phyloP scores from a whole-genome alignment of 768 basidiomycete genomes.

The Lactarius deliciosus region DNA sequence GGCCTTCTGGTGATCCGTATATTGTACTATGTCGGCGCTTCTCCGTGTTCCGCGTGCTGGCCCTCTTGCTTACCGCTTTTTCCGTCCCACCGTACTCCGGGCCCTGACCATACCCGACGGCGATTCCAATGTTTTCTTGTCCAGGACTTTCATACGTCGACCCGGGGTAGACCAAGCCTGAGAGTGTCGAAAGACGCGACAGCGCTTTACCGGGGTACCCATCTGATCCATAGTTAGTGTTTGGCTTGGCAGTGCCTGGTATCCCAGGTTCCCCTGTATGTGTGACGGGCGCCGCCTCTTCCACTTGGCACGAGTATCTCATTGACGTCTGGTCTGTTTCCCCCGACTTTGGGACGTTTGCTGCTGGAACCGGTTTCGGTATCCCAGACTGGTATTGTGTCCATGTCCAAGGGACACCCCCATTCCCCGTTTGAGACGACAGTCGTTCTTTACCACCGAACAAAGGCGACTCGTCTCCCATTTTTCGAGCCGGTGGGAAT shows the following conservation, averaged over 20 bases:
- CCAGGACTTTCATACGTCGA: slow-evolving; percentile 20
- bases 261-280: slow-evolving; percentile 9
- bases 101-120: slow-evolving; percentile 23
- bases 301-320: slow-evolving; percentile 23
- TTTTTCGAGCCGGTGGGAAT: slow-evolving; percentile 45
- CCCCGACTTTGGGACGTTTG: slow-evolving; percentile 5
- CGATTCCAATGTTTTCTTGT: slow-evolving; percentile 30
- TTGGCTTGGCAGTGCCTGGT: not conserved
- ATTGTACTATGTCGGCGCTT: slow-evolving; percentile 25
- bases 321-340: not conserved
- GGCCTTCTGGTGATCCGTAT: slow-evolving; percentile 24
- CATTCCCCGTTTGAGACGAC: slow-evolving; percentile 42
- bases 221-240: slow-evolving; percentile 7
- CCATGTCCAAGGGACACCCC: slow-evolving; percentile 51
- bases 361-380: slow-evolving; percentile 17
- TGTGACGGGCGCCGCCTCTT: not conserved
- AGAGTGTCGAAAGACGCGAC: slow-evolving; percentile 30
- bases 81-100: slow-evolving; percentile 4
- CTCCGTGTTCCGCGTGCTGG: slow-evolving; percentile 21
- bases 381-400: slow-evolving; percentile 36
- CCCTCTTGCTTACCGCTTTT: slow-evolving; percentile 4
- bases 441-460: slow-evolving; percentile 76
- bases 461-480: slow-evolving; percentile 62
- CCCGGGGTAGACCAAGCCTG: slow-evolving; percentile 22
- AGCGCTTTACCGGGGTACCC: slow-evolving; percentile 8